Conservation (phyloP, 805 yeast species). For the Wickerhamomyces ciferrii region DNA sequence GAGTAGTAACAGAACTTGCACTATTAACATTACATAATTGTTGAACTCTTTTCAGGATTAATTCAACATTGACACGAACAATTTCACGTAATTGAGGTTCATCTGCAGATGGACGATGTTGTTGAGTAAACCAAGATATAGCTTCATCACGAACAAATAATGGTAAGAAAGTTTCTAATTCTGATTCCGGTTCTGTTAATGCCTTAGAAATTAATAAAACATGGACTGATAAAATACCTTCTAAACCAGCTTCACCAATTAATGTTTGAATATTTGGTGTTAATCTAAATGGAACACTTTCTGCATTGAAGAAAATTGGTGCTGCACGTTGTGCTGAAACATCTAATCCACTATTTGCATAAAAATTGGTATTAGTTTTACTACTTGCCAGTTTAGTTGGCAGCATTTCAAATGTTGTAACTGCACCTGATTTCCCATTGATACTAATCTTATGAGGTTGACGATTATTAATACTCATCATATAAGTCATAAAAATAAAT, state of each 20-base stretch:
- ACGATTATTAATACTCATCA: slow-evolving; percentile 90
- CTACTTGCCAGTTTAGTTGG: slow-evolving; percentile 72
- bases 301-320: slow-evolving; percentile 87
- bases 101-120: slow-evolving; percentile 77
- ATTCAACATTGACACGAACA: slow-evolving; percentile 83
- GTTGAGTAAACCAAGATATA: slow-evolving; percentile 87
- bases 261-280: slow-evolving; percentile 93
- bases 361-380: slow-evolving; percentile 30
- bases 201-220: slow-evolving; percentile 84
- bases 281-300: slow-evolving; percentile 91
- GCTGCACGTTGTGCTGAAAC: slow-evolving; percentile 26
- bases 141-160: slow-evolving; percentile 94
- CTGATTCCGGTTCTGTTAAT: slow-evolving; percentile 86
- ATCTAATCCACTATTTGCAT: slow-evolving; percentile 31
- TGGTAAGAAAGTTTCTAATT: slow-evolving; percentile 86
- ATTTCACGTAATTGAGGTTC: slow-evolving; percentile 82
- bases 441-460: slow-evolving; percentile 92
- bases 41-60: slow-evolving; percentile 71
- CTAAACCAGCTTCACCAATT: slow-evolving; percentile 91
- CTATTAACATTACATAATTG: slow-evolving; percentile 65
- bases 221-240: slow-evolving; percentile 84
- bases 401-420: slow-evolving; percentile 93
- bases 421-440: slow-evolving; percentile 76
- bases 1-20: slow-evolving; percentile 67
- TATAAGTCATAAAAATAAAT: slow-evolving; percentile 84